Evolutionary conservation across 805 yeast species (phyloP).

Genomic region (Monosporozyma yasuniensis): DNA sequence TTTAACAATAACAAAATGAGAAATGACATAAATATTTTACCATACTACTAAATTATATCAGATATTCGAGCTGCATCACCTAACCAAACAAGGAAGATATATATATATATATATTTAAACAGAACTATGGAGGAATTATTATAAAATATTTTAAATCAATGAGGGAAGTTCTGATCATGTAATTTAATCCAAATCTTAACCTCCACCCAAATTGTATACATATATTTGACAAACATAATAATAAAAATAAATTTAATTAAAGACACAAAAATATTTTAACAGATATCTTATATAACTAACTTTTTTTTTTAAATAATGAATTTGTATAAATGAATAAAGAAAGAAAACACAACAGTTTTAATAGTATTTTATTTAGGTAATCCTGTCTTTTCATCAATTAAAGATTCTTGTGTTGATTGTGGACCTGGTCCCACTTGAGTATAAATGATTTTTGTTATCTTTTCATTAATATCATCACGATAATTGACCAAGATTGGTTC

Average conservation of each 20-base stretch:
- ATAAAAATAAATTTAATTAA: not conserved
- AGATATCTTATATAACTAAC: not conserved
- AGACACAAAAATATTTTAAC: not conserved
- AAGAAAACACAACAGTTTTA: not conserved
- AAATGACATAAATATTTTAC: too few species aligned
- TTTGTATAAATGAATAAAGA: not conserved
- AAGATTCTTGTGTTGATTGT: constrained; percentile 43
- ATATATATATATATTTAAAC: not conserved
- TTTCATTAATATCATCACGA: constrained; percentile 32
- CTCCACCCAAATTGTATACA: not conserved
- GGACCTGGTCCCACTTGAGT: constrained; percentile 90
- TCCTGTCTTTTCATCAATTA: constrained; percentile 52
- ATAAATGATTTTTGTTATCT: constrained; percentile 75
- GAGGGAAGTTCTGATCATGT: not conserved
- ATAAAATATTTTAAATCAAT: not conserved
- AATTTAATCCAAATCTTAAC: not conserved
- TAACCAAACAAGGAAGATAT: not conserved
- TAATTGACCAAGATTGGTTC: not conserved
- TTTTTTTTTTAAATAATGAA: not conserved
- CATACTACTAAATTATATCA: too few species aligned
- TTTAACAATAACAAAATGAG: not conserved
- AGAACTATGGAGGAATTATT: not conserved
- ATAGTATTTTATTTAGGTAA: constrained; percentile 38
- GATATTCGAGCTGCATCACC: not conserved
- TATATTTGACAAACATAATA: not conserved